Percentiles rank a stretch among this genome's conserved stretches.
phyloP scores from a whole-genome alignment of 2,329 filamentous ascomycete species.

The Cylindrodendrum hubeiense region DNA sequence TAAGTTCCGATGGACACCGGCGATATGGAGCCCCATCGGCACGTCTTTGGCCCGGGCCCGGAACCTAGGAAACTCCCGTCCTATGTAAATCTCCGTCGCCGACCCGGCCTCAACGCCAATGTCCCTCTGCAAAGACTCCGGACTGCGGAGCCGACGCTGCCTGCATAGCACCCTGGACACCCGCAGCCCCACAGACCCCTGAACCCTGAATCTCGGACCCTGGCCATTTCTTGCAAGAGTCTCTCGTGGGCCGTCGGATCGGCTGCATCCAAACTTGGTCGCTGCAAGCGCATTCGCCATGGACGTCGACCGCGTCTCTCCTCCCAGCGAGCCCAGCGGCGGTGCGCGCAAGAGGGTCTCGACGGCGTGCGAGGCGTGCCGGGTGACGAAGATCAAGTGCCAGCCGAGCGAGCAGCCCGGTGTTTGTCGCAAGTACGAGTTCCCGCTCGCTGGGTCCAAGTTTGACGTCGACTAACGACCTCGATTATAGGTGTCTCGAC shows the following conservation, averaged over 20 bases:
- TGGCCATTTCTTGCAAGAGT: no score
- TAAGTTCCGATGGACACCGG: conserved; percentile 31
- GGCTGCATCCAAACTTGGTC: no score
- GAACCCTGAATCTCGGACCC: no score
- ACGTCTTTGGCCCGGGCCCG: conserved; percentile 29
- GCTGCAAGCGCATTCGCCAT: conserved; percentile 14
- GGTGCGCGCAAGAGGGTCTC: conserved; percentile 43
- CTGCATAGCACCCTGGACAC: no score
- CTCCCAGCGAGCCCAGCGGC: conserved; percentile 23
- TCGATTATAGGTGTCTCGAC: conserved; percentile 58
- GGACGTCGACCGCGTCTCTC: conserved; percentile 22
- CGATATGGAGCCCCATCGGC: conserved; percentile 4
- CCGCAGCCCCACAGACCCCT: no score
- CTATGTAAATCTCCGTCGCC: neutral
- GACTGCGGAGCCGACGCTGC: no score
- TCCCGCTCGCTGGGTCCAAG: no score
- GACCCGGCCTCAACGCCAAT: neutral
- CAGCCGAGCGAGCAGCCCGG: conserved; percentile 59
- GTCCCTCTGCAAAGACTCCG: neutral
- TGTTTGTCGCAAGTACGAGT: conserved; percentile 63
- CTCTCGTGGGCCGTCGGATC: no score
- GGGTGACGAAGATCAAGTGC: conserved; percentile 66
- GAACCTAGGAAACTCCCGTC: neutral
- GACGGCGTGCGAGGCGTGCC: conserved; percentile 67
- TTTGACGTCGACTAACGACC: neutral